Percentiles rank a stretch among this genome's conserved stretches.
phyloP scores from a whole-genome alignment of 148 eudicot genomes.

The Pouteria glomerata region DNA sequence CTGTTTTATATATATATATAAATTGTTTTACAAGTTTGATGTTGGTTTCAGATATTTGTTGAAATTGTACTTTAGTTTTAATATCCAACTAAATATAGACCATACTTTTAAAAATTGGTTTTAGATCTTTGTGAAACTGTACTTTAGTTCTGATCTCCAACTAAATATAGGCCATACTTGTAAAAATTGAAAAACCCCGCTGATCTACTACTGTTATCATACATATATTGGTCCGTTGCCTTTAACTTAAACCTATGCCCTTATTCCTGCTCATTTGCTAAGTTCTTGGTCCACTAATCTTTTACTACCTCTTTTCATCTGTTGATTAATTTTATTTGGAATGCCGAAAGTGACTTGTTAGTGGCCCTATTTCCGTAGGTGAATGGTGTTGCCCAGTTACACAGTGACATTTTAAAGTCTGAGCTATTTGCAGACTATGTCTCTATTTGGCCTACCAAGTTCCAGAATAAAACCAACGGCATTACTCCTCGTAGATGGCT shows the following conservation, averaged over 20 bases:
- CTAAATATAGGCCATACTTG: neutral
- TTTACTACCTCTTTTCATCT: neutral
- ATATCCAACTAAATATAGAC: neutral
- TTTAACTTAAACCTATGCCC: neutral
- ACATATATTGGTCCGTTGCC: neutral
- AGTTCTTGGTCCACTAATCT: neutral
- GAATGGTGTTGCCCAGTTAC: slow-evolving; percentile 96
- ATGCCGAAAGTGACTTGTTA: neutral
- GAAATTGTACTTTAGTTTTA: neutral
- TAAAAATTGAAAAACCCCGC: neutral
- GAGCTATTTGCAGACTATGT: slow-evolving; percentile 95
- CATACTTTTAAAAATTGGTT: neutral
- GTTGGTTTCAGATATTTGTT: neutral
- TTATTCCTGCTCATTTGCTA: neutral
- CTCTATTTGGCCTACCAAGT: slow-evolving; percentile 91
- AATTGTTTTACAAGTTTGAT: neutral
- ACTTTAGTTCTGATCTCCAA: neutral
- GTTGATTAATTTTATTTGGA: neutral
- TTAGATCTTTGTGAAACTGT: slow-evolving; percentile 5
- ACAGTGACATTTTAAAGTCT: slow-evolving; percentile 86
- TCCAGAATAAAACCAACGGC: slow-evolving; percentile 97
- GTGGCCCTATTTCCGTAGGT: slow-evolving; percentile 50
- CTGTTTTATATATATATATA: too few species aligned
- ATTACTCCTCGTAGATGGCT: slow-evolving; percentile 99
- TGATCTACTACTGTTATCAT: neutral